Percentiles rank a stretch among this genome's conserved stretches.
These are phyloP conservation scores for Acanthamoeba comandoni DNA, from an alignment of 208 protist genomes.

Conservation along the genomic window DNA sequence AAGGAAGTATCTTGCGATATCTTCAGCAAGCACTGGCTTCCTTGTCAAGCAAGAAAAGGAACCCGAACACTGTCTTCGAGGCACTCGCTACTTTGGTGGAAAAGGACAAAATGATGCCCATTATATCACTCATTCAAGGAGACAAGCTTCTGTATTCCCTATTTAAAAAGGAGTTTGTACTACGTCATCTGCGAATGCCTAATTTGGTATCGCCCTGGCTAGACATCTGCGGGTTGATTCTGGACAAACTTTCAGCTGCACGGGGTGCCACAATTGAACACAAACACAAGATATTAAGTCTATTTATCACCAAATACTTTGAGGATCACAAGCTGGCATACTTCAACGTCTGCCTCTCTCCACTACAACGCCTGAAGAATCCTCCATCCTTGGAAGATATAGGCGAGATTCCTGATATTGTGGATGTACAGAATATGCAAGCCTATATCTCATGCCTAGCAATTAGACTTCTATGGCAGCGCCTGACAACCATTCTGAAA, in stretches of 20 bases:
- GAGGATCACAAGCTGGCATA: neutral
- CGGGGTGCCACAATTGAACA: neutral
- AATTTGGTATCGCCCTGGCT: slow-evolving; percentile 10
- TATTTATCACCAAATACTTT: neutral
- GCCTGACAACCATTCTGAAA: neutral
- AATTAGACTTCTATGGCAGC: neutral
- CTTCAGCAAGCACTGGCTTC: neutral
- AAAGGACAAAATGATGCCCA: neutral
- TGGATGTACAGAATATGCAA: neutral
- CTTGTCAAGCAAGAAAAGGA: neutral
- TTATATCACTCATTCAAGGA: neutral
- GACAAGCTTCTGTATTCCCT: neutral
- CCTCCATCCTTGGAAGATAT: neutral
- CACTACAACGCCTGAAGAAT: neutral
- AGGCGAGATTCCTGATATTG: neutral
- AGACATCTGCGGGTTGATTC: neutral
- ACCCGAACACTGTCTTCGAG: neutral
- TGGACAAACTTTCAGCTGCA: neutral
- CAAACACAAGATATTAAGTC: neutral
- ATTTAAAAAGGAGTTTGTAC: neutral
- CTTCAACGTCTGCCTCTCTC: neutral
- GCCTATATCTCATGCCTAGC: neutral
- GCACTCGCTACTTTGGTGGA: neutral
- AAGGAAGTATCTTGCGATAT: neutral
- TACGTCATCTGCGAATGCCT: neutral